Conservation (phyloP, 371 early-diverging fungal species). For the Mortierella sp. region DNA sequence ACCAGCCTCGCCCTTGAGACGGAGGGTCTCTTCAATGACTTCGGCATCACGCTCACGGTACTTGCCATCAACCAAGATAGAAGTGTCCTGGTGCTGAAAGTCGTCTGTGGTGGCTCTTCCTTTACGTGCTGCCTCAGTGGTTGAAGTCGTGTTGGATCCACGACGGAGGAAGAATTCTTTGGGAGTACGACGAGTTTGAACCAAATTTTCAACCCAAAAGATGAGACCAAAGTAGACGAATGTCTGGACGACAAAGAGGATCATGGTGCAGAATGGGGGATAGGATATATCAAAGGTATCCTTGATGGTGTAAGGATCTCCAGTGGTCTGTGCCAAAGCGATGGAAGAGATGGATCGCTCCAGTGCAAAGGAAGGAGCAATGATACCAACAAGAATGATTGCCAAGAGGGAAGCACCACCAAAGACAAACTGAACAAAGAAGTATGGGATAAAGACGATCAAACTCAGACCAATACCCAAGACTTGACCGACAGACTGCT, state of each 20-base stretch:
- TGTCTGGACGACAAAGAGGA: conserved; percentile 43
- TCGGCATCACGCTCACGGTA: conserved; percentile 45
- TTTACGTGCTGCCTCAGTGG: background rate
- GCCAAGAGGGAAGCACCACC: conserved; percentile 36
- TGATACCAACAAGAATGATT: conserved; percentile 34
- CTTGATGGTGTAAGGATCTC: conserved; percentile 29
- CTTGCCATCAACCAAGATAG: conserved; percentile 42
- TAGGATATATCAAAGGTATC: conserved; percentile 49
- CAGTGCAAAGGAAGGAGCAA: conserved; percentile 59
- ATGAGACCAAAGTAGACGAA: conserved; percentile 33
- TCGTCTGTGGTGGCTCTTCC: background rate
- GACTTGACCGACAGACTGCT: conserved; percentile 52
- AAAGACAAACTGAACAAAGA: conserved; percentile 58
- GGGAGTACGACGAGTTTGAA: conserved; percentile 46
- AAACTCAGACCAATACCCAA: conserved; percentile 52
- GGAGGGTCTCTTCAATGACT: conserved; percentile 44
- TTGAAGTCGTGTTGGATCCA: background rate
- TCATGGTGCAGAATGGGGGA: conserved; percentile 34
- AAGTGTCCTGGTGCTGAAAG: conserved; percentile 17
- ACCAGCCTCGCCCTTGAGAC: conserved; percentile 30
- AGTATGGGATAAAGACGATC: conserved; percentile 60
- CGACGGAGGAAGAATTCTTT: conserved; percentile 27
- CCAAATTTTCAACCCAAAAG: conserved; percentile 45
- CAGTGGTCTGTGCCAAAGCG: conserved; percentile 36
- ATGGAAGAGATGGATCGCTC: conserved; percentile 53